These are phyloP conservation scores for Naganishia onofrii DNA, from an alignment of 768 basidiomycete genomes.

Conservation along the genomic window DNA sequence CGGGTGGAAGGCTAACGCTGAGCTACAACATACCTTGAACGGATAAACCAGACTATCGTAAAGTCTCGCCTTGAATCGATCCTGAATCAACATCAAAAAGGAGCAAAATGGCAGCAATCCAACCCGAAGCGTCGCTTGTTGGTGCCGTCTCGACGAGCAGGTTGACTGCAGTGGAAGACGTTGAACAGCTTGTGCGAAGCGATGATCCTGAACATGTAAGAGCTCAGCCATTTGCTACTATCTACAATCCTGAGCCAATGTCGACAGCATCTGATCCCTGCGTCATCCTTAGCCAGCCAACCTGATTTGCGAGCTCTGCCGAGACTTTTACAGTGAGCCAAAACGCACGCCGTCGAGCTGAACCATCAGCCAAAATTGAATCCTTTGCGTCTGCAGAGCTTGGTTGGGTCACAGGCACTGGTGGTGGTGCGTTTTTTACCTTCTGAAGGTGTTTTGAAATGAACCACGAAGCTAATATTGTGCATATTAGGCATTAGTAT, in stretches of 20 bases:
- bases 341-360: neutral
- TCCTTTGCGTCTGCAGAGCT: constrained; percentile 51
- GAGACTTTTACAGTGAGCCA: constrained; percentile 66
- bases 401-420: constrained; percentile 91
- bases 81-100: neutral
- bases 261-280: too few species aligned
- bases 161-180: constrained; percentile 27
- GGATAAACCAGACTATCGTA: too few species aligned
- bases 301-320: constrained; percentile 79
- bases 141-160: neutral
- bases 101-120: constrained; percentile 2
- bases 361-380: neutral
- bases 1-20: too few species aligned
- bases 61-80: too few species aligned
- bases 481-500: constrained; percentile 65
- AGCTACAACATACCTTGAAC: too few species aligned
- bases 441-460: too few species aligned
- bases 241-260: too few species aligned
- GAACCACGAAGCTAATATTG: neutral
- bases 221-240: neutral
- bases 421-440: constrained; percentile 52
- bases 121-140: constrained; percentile 7
- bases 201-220: constrained; percentile 56
- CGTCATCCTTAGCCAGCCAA: constrained; percentile 66
- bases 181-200: constrained; percentile 44